Base-by-base conservation (phyloP, 257 asterid genomes). In the Haberlea rhodopensis region DNA sequence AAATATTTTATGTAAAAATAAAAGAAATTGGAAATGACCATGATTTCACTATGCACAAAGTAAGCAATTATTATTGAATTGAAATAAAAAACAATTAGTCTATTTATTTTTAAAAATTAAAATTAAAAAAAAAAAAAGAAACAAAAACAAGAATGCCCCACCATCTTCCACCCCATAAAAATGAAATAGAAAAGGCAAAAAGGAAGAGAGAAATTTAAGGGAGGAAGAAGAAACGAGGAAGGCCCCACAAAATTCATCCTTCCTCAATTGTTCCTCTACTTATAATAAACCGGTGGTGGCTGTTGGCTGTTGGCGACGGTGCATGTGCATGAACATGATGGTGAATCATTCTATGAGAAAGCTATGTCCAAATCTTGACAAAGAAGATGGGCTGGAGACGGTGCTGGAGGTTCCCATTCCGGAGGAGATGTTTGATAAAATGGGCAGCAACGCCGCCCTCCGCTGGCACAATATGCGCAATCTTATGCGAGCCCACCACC, bases 391-490 rank as follows among this genome's bases (percentile, higher is more conserved):
- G 8, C 76, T 86, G 46, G 96, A 90, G 43, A 90, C 95, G 67
- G 97, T 89, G 26, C 73, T 89, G 68, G 98, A 91, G 83, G 95
- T 91, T 20, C 96, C 96, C 0, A 74, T 91, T 3, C 97, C 97
- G 15, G 96, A 91, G 69, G 96, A 87, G 34, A 87, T 85, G 97
- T 89, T 81, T 62, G 75, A 70, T 60, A 79, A 81, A 40, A 89
- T 84, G 85, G 97, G 95, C 46, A 72, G 72, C 78, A 82, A 65
- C 63, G 80, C 92, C 69, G 85, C 78, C 59, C 40, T 65, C 26
- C 76, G 91, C n/a, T 92, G 99, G 99, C 84, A 69, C 32, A 92
- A 81, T 57, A 84, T 92, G 94, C 75, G 95, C 9, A 75, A 73
- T 64, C 68, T 82, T 67, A 79, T 91, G 87, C 83, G 75, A 1